phyloP scores from a whole-genome alignment of 139 green algal genomes.

The Chlorella sp. region DNA sequence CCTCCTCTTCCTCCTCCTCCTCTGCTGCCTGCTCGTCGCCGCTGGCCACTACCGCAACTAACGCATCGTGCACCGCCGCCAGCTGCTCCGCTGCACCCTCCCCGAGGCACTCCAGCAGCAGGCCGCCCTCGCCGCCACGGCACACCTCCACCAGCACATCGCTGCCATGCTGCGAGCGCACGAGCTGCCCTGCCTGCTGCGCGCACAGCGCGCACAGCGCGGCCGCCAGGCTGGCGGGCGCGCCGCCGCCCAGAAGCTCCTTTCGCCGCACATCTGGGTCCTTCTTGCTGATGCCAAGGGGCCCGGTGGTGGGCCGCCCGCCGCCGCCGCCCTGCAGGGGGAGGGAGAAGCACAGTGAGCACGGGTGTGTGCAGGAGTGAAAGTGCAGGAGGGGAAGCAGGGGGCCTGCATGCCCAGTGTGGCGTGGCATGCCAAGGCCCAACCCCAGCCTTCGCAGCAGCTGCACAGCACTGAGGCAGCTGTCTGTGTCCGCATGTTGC shows the following conservation, averaged over 20 bases:
- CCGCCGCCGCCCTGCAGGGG: neutral
- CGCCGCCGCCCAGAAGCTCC: conserved; percentile 77
- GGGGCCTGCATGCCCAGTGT: too few species aligned
- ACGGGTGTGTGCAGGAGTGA: too few species aligned
- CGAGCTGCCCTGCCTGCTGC: conserved; percentile 41
- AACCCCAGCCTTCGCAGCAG: too few species aligned
- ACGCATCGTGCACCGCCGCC: conserved; percentile 56
- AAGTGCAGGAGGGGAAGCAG: too few species aligned
- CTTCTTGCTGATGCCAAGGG: conserved; percentile 86
- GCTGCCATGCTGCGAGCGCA: conserved; percentile 59
- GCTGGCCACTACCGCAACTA: conserved; percentile 50
- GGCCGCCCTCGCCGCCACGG: conserved; percentile 61
- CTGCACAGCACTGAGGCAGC: too few species aligned
- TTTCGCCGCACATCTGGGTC: conserved; percentile 56
- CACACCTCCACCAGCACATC: conserved; percentile 73
- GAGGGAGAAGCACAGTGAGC: neutral
- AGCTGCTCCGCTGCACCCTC: conserved; percentile 46
- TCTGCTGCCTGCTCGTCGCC: conserved; percentile 4
- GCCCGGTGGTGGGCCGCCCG: conserved; percentile 1
- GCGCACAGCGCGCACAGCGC: conserved; percentile 52
- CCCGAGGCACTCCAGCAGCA: conserved; percentile 54
- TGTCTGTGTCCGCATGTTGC: too few species aligned
- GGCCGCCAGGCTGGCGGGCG: conserved; percentile 55
- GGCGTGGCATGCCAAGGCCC: too few species aligned
- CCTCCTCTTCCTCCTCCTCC: neutral